phyloP scores from a whole-genome alignment of 139 green algal genomes.

The Spirogloea muscicola region DNA sequence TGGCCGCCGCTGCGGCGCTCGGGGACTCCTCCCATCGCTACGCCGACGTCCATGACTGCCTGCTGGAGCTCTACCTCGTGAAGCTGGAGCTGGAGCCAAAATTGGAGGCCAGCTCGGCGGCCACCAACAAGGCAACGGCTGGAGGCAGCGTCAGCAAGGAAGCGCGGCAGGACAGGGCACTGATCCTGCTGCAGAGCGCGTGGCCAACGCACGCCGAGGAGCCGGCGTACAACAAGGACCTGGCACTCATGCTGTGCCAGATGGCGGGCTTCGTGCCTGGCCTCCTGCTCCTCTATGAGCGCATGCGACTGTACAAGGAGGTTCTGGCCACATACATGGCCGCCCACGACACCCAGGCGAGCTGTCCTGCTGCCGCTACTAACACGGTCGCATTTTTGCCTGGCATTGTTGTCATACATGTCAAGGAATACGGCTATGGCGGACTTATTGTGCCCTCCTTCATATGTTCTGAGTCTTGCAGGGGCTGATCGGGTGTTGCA shows the following conservation, averaged over 20 bases:
- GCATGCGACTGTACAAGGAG: slow-evolving; percentile 63
- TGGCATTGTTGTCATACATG: no score
- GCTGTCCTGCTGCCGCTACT: no score
- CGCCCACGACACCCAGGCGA: neutral
- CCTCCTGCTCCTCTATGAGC: slow-evolving; percentile 85
- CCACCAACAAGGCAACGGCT: neutral
- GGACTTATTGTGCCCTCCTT: no score
- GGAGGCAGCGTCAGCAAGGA: neutral
- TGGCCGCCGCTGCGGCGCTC: neutral
- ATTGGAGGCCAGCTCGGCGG: neutral
- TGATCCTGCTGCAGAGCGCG: slow-evolving; percentile 74
- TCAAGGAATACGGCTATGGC: no score
- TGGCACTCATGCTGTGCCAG: slow-evolving; percentile 84
- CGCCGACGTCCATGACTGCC: slow-evolving; percentile 19
- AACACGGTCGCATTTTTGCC: no score
- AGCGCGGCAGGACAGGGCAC: slow-evolving; percentile 57
- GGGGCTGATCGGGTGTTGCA: slow-evolving; percentile 69
- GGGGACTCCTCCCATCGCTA: neutral
- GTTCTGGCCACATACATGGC: slow-evolving; percentile 13
- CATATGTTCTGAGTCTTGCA: no score
- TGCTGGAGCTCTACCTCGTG: slow-evolving; percentile 49
- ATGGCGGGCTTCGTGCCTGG: slow-evolving; percentile 66
- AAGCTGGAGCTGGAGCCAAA: neutral
- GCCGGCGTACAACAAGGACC: slow-evolving; percentile 75
- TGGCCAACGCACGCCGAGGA: slow-evolving; percentile 65